phyloP scores from a whole-genome alignment of 768 basidiomycete genomes.

The Lentinula aciculospora region DNA sequence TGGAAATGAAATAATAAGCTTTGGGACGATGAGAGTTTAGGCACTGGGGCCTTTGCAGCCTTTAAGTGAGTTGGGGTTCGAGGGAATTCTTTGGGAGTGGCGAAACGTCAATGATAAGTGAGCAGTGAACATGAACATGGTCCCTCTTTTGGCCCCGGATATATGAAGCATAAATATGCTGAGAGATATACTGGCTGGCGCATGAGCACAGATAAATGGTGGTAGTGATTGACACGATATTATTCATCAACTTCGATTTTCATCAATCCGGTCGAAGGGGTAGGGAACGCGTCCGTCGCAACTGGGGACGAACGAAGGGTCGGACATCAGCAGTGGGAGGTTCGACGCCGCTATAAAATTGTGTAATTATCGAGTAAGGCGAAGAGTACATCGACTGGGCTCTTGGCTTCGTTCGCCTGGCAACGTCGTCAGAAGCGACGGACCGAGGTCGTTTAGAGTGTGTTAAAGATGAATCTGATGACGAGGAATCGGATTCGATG shows the following conservation, averaged over 20 bases:
- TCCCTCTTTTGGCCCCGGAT: background rate
- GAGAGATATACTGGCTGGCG: background rate
- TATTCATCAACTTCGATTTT: background rate
- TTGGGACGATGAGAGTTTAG: background rate
- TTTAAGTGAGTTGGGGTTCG: background rate
- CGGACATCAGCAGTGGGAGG: background rate
- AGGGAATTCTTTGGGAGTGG: background rate
- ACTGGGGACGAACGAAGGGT: background rate
- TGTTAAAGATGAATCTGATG: slow-evolving; percentile 2
- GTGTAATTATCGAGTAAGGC: background rate
- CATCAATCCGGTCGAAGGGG: slow-evolving; percentile 7
- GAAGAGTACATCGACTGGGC: slow-evolving; percentile 5
- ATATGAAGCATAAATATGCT: slow-evolving; percentile 4
- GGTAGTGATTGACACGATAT: background rate
- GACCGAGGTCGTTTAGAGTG: slow-evolving; percentile 35
- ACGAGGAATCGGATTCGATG: background rate
- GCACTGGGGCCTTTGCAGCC: background rate
- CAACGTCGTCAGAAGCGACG: slow-evolving; percentile 26
- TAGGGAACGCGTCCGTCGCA: slow-evolving; percentile 4
- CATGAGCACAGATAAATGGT: background rate
- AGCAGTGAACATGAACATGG: background rate
- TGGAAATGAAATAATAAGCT: background rate
- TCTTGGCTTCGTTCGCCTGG: slow-evolving; percentile 17
- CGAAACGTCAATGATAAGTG: background rate
- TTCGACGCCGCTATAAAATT: background rate